phyloP scores from a whole-genome alignment of 306 rosid species.

The Vigna mungo region DNA sequence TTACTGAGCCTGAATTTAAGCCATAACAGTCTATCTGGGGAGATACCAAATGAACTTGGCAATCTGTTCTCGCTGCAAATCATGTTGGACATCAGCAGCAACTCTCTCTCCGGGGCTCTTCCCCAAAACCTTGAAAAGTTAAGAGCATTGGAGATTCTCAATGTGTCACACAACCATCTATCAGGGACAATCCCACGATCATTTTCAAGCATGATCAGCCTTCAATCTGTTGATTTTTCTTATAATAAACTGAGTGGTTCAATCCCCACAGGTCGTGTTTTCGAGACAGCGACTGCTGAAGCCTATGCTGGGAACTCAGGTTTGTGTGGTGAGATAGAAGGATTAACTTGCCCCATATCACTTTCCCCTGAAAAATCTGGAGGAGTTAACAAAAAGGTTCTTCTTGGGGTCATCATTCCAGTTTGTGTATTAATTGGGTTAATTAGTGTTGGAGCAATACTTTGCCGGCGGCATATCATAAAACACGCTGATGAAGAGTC shows the following conservation, averaged over 20 bases:
- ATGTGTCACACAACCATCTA: constrained; percentile 69
- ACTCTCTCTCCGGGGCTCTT: constrained; percentile 59
- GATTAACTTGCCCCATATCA: constrained; percentile 43
- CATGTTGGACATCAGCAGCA: constrained; percentile 69
- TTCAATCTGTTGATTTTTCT: constrained; percentile 62
- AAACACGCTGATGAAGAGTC: constrained; percentile 44
- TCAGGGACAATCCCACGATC: constrained; percentile 61
- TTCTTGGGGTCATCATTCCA: constrained; percentile 59
- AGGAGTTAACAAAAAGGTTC: constrained; percentile 47
- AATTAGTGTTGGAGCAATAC: constrained; percentile 32
- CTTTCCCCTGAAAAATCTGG: constrained; percentile 32
- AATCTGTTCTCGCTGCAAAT: constrained; percentile 50
- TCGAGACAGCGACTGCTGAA: constrained; percentile 44
- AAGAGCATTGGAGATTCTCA: constrained; percentile 54
- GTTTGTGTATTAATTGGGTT: constrained; percentile 43
- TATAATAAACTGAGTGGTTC: constrained; percentile 64
- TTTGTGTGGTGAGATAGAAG: constrained; percentile 59
- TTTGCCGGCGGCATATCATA: constrained; percentile 11
- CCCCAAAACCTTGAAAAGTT: constrained; percentile 61
- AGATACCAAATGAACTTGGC: constrained; percentile 60
- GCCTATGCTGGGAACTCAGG: constrained; percentile 62
- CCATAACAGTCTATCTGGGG: constrained; percentile 59
- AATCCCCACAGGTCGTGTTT: constrained; percentile 54
- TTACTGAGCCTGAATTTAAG: constrained; percentile 61
- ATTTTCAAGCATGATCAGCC: constrained; percentile 50